These are phyloP conservation scores for Dryadomyces quercus-mongolicae DNA, from an alignment of 2,329 filamentous ascomycete genomes.

Conservation along the genomic window DNA sequence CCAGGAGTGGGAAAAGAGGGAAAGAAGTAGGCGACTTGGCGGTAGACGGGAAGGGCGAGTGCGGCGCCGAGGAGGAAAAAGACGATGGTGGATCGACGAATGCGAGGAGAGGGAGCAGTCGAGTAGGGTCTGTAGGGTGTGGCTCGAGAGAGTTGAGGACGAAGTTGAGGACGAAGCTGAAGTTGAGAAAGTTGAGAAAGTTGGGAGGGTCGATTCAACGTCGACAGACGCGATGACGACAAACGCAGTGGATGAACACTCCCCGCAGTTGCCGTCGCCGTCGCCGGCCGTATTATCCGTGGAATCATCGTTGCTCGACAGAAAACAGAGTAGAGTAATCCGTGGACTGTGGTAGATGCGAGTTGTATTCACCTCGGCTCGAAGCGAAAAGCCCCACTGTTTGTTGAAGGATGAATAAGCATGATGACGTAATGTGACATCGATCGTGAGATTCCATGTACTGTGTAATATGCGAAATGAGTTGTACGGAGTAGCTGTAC, in stretches of 20 bases:
- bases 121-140: neutral
- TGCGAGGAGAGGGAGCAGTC: neutral
- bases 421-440: too few species aligned
- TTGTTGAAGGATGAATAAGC: neutral
- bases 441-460: too few species aligned
- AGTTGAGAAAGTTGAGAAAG: too few species aligned
- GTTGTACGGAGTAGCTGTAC: too few species aligned
- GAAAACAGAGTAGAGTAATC: too few species aligned
- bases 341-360: too few species aligned
- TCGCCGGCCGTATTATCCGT: neutral
- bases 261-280: too few species aligned
- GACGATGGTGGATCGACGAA: slow-evolving; percentile 2
- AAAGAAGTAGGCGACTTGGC: neutral
- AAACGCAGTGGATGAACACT: too few species aligned
- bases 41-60: neutral
- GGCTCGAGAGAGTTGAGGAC: neutral
- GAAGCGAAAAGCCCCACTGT: neutral
- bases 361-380: neutral
- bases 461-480: too few species aligned
- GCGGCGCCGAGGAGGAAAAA: slow-evolving; percentile 4
- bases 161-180: too few species aligned
- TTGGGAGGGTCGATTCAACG: too few species aligned
- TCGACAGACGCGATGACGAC: too few species aligned
- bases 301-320: neutral
- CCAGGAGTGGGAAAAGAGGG: slow-evolving; percentile 1